phyloP scores from a whole-genome alignment of 163 green algal species.

The Chlorella variabilis region DNA sequence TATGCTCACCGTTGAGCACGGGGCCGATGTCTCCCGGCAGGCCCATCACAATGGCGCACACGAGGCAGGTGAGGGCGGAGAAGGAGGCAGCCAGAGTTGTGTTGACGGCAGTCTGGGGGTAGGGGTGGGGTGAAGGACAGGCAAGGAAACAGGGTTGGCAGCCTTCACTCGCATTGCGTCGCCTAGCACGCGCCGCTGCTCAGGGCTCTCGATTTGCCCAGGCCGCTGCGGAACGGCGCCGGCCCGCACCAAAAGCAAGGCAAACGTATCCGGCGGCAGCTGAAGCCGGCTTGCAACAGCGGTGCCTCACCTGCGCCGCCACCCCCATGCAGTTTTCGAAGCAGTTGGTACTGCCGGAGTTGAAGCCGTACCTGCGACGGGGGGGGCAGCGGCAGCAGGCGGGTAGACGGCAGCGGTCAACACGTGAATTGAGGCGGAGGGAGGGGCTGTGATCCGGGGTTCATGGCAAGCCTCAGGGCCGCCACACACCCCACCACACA shows the following conservation, averaged over 20 bases:
- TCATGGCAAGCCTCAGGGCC: no score
- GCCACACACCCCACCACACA: no score
- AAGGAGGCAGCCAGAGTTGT: slow-evolving; percentile 84
- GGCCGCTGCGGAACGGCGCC: not conserved
- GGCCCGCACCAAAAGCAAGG: no score
- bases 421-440: no score
- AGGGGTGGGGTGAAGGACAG: not conserved
- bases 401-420: no score
- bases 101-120: slow-evolving; percentile 28
- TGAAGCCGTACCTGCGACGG: slow-evolving; percentile 48
- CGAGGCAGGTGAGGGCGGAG: slow-evolving; percentile 74
- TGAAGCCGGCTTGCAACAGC: not conserved
- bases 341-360: slow-evolving; percentile 12
- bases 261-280: no score
- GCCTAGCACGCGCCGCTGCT: no score
- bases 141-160: not conserved
- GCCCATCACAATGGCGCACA: slow-evolving; percentile 36
- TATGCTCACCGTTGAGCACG: slow-evolving; percentile 69
- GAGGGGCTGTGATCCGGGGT: no score
- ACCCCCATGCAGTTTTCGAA: not conserved
- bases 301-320: not conserved
- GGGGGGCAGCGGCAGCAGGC: no score
- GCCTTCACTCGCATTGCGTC: no score
- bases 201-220: no score
- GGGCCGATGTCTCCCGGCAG: slow-evolving; percentile 23